phyloP scores from a whole-genome alignment of 768 basidiomycete genomes.

The Agaricus sinodeliciosus region DNA sequence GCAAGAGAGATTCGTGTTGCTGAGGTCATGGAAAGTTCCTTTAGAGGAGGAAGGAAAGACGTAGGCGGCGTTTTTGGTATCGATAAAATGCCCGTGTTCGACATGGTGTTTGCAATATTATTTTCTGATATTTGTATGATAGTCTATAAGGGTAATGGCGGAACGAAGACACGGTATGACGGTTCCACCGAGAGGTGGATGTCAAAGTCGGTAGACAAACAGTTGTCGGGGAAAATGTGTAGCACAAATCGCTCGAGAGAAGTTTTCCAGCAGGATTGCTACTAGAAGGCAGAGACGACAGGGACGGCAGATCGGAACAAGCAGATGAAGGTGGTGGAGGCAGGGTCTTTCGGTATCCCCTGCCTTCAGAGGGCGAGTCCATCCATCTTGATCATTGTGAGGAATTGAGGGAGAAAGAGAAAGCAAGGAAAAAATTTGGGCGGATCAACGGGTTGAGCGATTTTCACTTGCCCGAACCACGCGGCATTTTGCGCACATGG shows the following conservation, averaged over 20 bases:
- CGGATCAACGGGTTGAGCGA: background rate
- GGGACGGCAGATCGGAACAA: too few species aligned
- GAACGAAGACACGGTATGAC: too few species aligned
- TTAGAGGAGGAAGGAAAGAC: constrained; percentile 51
- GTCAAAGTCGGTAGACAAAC: background rate
- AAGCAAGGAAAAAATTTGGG: constrained; percentile 1
- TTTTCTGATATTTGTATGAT: too few species aligned
- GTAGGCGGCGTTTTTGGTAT: constrained; percentile 33
- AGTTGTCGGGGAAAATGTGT: background rate
- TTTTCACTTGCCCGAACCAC: background rate
- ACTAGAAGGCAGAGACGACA: too few species aligned
- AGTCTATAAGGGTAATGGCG: too few species aligned
- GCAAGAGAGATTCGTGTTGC: constrained; percentile 36
- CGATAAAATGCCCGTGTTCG: background rate
- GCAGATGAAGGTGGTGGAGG: constrained; percentile 13
- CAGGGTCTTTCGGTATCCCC: constrained; percentile 32
- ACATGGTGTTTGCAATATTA: too few species aligned
- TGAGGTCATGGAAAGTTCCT: constrained; percentile 30
- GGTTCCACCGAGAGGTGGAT: constrained; percentile 2
- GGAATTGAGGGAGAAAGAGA: constrained; percentile 13
- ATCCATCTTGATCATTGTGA: constrained; percentile 33
- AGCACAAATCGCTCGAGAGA: too few species aligned
- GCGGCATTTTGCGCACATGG: constrained; percentile 2
- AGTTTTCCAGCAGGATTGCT: too few species aligned
- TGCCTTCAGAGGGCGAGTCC: constrained; percentile 47